Evolutionary conservation across 129 eudicot genomes (phyloP), one percentile per base, ranked within the genome.

Genomic region (Calendula officinalis): DNA sequence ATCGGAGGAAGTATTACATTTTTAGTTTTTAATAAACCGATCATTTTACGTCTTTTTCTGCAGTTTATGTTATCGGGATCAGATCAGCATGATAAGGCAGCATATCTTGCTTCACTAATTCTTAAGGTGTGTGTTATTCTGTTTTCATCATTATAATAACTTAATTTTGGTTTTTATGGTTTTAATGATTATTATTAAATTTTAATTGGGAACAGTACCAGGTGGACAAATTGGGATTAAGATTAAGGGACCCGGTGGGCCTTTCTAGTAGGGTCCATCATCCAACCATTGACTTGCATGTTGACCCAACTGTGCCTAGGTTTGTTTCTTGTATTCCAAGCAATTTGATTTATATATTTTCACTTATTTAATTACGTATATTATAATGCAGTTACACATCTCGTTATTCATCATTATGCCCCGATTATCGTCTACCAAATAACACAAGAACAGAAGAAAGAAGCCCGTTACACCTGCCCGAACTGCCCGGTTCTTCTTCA

Each of bases 41-140:
- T 60, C 14, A 35, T 71, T 38, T 64, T 49, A 60, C 39, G 12
- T 13, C 46, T 44, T 59, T 42, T 51, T 75, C 38, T 78, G 67
- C 58, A 89, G 97, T 85, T 89, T 74, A 89, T 89, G 97, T 52
- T 85, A 71, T 89, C 97, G 14, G 97, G 90, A 74, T 78, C 90
- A 27, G 84, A 82, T 11, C 54, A 64, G 74, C 81, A 54, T 59
- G 78, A 89, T 65, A 89, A 89, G 77, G 90, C 85, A 67, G 86
- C 73, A 61, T 89, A 78, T 75, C 86, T 89, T 4, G 59, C 80
- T 40, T 72, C 65, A 35, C 70, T 89, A 53, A 83, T 89, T 42
- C 80, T 90, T 71, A 78, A 66, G 81, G 97, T 79, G 75, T 38
- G 79, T 55, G 2, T 22, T 22, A 30, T 30, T 53, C 46, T 32